Evolutionary conservation across 2,329 filamentous ascomycete species (phyloP), one percentile per base, ranked within the genome.

Genomic region (Stachybotrys echinatus): DNA sequence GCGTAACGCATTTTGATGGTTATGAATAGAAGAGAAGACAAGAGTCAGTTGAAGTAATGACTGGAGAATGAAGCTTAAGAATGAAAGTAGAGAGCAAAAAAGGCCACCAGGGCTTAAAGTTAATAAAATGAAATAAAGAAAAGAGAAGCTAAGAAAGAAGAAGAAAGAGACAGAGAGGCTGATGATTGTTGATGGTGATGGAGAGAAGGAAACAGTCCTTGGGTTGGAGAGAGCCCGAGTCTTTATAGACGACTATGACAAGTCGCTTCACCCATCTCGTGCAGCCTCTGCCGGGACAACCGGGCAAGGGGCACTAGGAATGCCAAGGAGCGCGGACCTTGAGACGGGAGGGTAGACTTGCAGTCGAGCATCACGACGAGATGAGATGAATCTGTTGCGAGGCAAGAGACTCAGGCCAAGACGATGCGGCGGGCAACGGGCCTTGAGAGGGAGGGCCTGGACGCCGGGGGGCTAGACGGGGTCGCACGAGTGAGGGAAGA

Each of bases 1-100:
- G 58, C 48, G 55, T 59, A 65, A 50, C 60, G 62, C 65, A 68
- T 68, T 27, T 54, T 66, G 52, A 47, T 40, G 21, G 23, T 46
- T 40, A 40, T n/a, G 6, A 27, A 12, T 31, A 45, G 22, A 27
- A 18, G 43, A 31, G 20, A 27, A 23, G n/a, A 44, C 2, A 22
- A 23, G n/a, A 45, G 23, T 45, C 20, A 17, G 31, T 8, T 37
- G 17, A 18, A 27, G 12, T 23, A 34, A n/a, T n/a, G 43, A 45
- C n/a, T 20, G 23, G 23, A n/a, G 43, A 23, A 44, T 7, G n/a
- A 34, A 23, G n/a, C 12, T 18, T 31, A n/a, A 45, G 43, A 27
- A 17, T 6, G 43, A 14, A 34, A 18, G 18, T n/a, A 45, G 6
- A 31, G 23, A 45, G n/a, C 18, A 17, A 31, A n/a, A 45, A 45